A percentile compares a stretch with the other conserved stretches of the same genome.
phyloP scores from a whole-genome alignment of 1,284 basidiomycete species.

The Ganoderma sp. region DNA sequence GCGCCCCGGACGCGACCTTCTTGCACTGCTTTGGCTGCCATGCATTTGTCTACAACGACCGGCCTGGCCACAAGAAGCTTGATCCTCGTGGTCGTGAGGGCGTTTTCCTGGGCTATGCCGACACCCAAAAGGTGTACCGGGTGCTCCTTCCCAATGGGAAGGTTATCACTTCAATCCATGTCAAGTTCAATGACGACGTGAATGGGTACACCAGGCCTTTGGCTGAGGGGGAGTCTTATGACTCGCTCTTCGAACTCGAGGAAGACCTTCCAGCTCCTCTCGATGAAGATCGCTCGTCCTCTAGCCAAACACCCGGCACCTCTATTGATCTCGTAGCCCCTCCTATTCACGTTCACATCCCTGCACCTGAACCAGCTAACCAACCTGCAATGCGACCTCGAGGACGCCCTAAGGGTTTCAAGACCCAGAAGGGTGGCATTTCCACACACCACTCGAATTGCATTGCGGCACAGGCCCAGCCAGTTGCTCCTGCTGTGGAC shows the following conservation, averaged over 20 bases:
- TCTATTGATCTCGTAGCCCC: not conserved
- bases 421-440: slow-evolving; percentile 17
- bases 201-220: slow-evolving; percentile 9
- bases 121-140: slow-evolving; percentile 13
- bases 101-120: slow-evolving; percentile 13
- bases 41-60: slow-evolving; percentile 17
- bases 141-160: slow-evolving; percentile 11
- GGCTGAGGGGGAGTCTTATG: slow-evolving; percentile 16
- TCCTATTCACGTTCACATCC: not conserved
- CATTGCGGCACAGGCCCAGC: not conserved
- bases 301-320: not conserved
- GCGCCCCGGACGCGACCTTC: slow-evolving; percentile 37
- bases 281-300: not conserved
- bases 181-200: slow-evolving; percentile 15
- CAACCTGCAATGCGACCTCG: slow-evolving; percentile 13
- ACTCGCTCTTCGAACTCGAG: slow-evolving; percentile 1
- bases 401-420: slow-evolving; percentile 16
- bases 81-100: slow-evolving; percentile 25
- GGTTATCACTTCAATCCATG: slow-evolving; percentile 11
- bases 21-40: slow-evolving; percentile 16
- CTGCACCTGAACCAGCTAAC: not conserved
- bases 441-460: slow-evolving; percentile 6
- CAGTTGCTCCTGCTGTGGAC: too few species aligned
- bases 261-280: too few species aligned
- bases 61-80: slow-evolving; percentile 37